These are phyloP conservation scores for Fraxinus latifolia DNA, from an alignment of 305 asterid genomes.

Conservation along the genomic window DNA sequence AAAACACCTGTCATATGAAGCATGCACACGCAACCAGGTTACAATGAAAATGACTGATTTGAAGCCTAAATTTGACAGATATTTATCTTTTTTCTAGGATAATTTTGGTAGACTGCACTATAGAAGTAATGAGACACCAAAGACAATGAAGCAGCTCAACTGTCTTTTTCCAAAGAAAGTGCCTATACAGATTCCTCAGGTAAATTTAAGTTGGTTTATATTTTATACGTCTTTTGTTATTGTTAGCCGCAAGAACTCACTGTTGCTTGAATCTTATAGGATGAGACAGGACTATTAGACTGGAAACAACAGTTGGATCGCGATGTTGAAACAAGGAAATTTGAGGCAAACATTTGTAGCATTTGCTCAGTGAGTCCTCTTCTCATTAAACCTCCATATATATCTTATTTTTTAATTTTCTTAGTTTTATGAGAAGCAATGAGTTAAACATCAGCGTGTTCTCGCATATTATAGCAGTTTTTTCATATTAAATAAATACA, in stretches of 20 bases:
- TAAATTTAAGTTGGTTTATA: constrained; percentile 28
- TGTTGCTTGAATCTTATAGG: constrained; percentile 43
- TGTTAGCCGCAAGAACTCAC: constrained; percentile 9
- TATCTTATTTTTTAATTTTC: background rate
- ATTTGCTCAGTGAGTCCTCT: constrained; percentile 57
- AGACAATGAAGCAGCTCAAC: constrained; percentile 71
- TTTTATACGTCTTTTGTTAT: constrained; percentile 6
- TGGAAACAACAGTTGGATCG: constrained; percentile 86
- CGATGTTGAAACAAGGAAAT: constrained; percentile 70
- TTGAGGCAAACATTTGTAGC: constrained; percentile 67
- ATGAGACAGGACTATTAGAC: constrained; percentile 61
- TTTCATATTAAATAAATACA: background rate
- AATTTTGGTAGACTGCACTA: constrained; percentile 65
- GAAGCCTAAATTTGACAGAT: constrained; percentile 12
- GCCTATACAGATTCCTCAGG: constrained; percentile 79
- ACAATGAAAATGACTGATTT: constrained; percentile 6
- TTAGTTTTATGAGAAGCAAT: background rate
- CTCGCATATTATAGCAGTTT: background rate
- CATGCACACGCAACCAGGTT: background rate
- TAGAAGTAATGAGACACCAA: constrained; percentile 73
- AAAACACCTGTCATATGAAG: background rate
- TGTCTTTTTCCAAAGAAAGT: constrained; percentile 93
- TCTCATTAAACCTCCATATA: background rate
- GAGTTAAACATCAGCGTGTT: background rate
- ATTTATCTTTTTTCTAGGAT: constrained; percentile 42